Conservation (phyloP, 176 grass and related monocot species). For the Hordeum vulgare region MorexV3_pseudomolecules_assembly NC_058519.1:339930401-339930900, state of each 20-base stretch:
- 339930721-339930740: neutral
- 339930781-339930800: neutral
- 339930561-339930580: slow-evolving; percentile 3
- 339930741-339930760: neutral
- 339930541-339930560: neutral
- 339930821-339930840: neutral
- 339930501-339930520: slow-evolving; percentile 13
- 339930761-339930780: neutral
- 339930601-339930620: neutral
- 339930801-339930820: neutral
- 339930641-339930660: neutral
- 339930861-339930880: too few relatives aligned
- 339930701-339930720: neutral
- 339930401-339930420: neutral
- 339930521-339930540: slow-evolving; percentile 8
- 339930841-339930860: neutral
- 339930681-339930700: neutral
- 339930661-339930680: neutral
- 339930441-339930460: neutral
- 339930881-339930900: neutral
- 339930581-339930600: neutral
- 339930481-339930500: neutral
- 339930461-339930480: slow-evolving; percentile 32
- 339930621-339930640: slow-evolving; percentile 7
- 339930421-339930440: neutral